phyloP scores from a whole-genome alignment of 192 early-diverging fungal genomes.

The Coemansia sp. region DNA sequence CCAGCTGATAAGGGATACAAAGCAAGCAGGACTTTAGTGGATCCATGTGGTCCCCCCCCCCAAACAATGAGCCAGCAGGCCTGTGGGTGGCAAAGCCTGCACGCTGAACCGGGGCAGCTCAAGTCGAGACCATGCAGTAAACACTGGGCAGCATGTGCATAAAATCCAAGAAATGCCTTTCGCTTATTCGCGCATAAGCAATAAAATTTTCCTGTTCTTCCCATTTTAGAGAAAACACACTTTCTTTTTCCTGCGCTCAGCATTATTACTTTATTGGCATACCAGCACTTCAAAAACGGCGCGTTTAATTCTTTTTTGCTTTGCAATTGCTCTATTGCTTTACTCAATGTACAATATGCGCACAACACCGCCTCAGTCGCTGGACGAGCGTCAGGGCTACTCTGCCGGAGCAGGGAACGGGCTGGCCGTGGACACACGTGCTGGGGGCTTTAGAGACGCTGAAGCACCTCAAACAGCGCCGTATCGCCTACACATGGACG shows the following conservation, averaged over 20 bases:
- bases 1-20: background rate
- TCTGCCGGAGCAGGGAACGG: conserved; percentile 11
- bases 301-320: conserved; percentile 1
- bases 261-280: too few species aligned
- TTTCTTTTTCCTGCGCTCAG: background rate
- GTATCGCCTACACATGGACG: conserved; percentile 2
- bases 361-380: background rate
- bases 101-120: too few species aligned
- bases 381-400: conserved; percentile 11
- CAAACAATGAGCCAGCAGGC: too few species aligned
- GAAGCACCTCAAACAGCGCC: conserved; percentile 1
- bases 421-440: conserved; percentile 26
- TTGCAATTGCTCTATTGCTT: conserved; percentile 2
- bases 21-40: background rate
- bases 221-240: conserved; percentile 2
- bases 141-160: too few species aligned
- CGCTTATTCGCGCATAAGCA: too few species aligned
- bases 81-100: too few species aligned
- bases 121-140: too few species aligned
- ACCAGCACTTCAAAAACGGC: background rate
- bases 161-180: too few species aligned
- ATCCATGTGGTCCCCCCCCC: too few species aligned
- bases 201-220: conserved; percentile 3
- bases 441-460: background rate
- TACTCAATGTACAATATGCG: conserved; percentile 4